Evolutionary conservation across 441 rosid genomes (phyloP).

Genomic region (Populus trichocarpa): DNA sequence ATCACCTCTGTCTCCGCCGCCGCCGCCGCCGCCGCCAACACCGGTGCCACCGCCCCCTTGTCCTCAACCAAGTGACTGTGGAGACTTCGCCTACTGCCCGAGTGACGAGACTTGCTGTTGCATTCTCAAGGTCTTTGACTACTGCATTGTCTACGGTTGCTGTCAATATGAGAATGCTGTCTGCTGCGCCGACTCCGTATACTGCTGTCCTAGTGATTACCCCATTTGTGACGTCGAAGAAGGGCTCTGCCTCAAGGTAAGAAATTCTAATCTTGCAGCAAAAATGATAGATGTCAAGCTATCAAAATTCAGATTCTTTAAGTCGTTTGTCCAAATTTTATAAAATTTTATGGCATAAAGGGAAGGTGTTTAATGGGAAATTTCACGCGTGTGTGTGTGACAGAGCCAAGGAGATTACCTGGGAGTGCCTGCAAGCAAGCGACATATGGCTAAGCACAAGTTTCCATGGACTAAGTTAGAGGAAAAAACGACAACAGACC

Average conservation of each 20-base stretch:
- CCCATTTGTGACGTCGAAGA: conserved; percentile 55
- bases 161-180: conserved; percentile 57
- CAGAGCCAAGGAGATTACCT: conserved; percentile 48
- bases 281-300: background rate
- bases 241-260: conserved; percentile 64
- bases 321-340: background rate
- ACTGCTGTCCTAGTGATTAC: conserved; percentile 65
- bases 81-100: conserved; percentile 52
- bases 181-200: conserved; percentile 46
- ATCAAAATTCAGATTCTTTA: background rate
- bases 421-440: conserved; percentile 51
- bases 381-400: background rate
- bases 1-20: conserved; percentile 8
- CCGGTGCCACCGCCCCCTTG: conserved; percentile 44
- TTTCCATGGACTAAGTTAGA: conserved; percentile 49
- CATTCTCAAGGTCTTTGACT: conserved; percentile 35
- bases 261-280: background rate
- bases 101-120: conserved; percentile 66
- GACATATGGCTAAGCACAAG: conserved; percentile 58
- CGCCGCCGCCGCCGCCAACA: conserved; percentile 33
- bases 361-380: background rate
- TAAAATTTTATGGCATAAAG: background rate
- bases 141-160: conserved; percentile 53
- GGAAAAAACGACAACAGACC: conserved; percentile 25
- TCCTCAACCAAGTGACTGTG: conserved; percentile 56